Evolutionary conservation across 169 alveolate species (phyloP), one percentile per base, ranked within the genome.

Genomic region (Plasmodium adleri): DNA sequence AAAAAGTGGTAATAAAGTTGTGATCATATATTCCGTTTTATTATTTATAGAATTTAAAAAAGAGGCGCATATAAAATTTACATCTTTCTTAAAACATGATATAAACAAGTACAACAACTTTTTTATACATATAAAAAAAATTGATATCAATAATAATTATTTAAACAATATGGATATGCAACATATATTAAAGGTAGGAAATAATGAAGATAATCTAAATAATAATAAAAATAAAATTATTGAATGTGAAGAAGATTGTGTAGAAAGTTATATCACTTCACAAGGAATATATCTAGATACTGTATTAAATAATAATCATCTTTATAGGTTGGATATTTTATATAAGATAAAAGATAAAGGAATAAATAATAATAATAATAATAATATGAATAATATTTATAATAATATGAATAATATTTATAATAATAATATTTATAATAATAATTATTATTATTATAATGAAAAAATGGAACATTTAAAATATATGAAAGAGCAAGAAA

Each of bases 51-150:
- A 78, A n/a, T 78, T 78, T 52, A 66, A 59, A 22, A 45, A 64
- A 58, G 59, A 78, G 9, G 13, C 59, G n/a, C 64, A 58, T 66
- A 78, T 78, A 78, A 78, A 56, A 12, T 78, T 78, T 45, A 64
- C 52, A 22, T 78, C 89, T 4, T 45, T 50, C 15, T n/a, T 78
- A 78, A 64, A 64, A 2, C 72, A 50, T 59, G 89, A 49, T 13
- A 49, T 64, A 64, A 66, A 45, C 3, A 39, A 58, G 24, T 32
- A 17, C 15, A 78, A 78, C 26, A 78, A 78, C 26, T 64, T 78
- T 43, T 56, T 39, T 43, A 64, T 78, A 56, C 20, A 78, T n/a
- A 24, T 78, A 58, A 78, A 66, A 47, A 78, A 78, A 58, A 26
- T 78, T 7, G 17, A 54, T 0, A 50, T 78, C 8, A 12, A 20